These are phyloP conservation scores for Staphylotrichum tortipilum DNA, from an alignment of 495 filamentous ascomycete genomes.

Conservation along the genomic window DNA sequence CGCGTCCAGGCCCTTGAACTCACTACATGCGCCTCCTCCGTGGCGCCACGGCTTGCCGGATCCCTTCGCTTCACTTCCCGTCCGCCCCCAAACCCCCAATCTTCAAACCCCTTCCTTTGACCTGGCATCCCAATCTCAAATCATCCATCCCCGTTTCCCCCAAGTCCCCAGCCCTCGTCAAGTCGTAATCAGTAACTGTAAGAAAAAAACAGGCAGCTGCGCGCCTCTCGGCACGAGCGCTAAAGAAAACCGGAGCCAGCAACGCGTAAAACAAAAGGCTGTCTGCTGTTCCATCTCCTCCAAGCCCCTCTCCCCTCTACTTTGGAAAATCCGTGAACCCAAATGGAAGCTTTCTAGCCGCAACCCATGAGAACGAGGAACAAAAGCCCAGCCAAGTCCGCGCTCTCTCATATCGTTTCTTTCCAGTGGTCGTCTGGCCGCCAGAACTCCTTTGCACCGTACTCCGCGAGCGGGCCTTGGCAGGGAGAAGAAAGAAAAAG, in stretches of 20 bases:
- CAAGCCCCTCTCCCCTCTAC: not conserved
- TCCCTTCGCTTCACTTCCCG: not conserved
- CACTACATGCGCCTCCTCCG: not conserved
- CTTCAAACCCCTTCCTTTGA: not conserved
- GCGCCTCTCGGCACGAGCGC: slow-evolving; percentile 6
- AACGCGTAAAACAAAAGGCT: slow-evolving; percentile 7
- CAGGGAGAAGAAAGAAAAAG: slow-evolving; percentile 1
- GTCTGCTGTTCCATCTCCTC: not conserved
- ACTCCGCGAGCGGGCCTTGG: not conserved
- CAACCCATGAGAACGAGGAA: not conserved
- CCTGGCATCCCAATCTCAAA: slow-evolving; percentile 7
- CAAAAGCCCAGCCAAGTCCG: not conserved
- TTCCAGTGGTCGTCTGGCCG: not conserved
- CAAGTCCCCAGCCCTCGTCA: slow-evolving; percentile 16
- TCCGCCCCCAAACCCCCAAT: not conserved
- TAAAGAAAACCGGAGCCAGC: slow-evolving; percentile 12
- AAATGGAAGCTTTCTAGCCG: not conserved
- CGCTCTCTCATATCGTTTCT: too few species aligned
- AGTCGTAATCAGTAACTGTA: slow-evolving; percentile 17
- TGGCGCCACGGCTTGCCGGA: not conserved
- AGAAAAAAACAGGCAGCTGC: slow-evolving; percentile 12
- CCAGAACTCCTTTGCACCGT: not conserved
- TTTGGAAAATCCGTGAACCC: not conserved
- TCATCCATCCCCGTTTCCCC: slow-evolving; percentile 1
- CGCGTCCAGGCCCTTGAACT: not conserved